phyloP scores from a whole-genome alignment of 352 stramenopile genomes.

The Phytophthora litchii region DNA sequence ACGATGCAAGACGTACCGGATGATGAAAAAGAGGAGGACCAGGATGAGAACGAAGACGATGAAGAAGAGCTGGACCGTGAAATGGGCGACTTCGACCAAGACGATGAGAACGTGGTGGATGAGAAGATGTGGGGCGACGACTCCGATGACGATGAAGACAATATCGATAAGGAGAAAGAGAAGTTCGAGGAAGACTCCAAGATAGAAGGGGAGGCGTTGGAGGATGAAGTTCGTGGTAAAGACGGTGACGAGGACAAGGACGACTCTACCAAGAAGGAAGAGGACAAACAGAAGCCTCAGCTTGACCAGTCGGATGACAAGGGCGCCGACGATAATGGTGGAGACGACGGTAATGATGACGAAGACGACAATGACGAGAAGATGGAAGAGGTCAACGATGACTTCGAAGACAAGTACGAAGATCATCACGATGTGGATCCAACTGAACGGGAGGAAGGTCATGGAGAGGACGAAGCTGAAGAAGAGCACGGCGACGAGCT shows the following conservation, averaged over 20 bases:
- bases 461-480: conserved; percentile 57
- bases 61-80: conserved; percentile 98
- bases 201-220: conserved; percentile 75
- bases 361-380: conserved; percentile 53
- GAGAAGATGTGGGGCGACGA: conserved; percentile 99
- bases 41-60: conserved; percentile 87
- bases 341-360: conserved; percentile 45
- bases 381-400: conserved; percentile 91
- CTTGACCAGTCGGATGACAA: conserved; percentile 50
- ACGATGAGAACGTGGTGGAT: conserved; percentile 98
- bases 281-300: conserved; percentile 62
- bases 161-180: conserved; percentile 96
- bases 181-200: conserved; percentile 92
- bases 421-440: conserved; percentile 73
- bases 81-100: conserved; percentile 97
- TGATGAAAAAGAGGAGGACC: conserved; percentile 89
- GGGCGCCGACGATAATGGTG: conserved; percentile 35
- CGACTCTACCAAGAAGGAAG: conserved; percentile 53
- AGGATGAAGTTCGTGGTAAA: conserved; percentile 91
- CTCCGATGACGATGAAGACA: conserved; percentile 92
- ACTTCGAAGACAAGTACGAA: conserved; percentile 89
- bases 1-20: conserved; percentile 98
- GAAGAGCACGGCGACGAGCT: conserved; percentile 80
- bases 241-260: conserved; percentile 88
- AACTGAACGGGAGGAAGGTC: conserved; percentile 56